phyloP scores from a whole-genome alignment of 106 monocot species.

The Gastrodia elata region DNA sequence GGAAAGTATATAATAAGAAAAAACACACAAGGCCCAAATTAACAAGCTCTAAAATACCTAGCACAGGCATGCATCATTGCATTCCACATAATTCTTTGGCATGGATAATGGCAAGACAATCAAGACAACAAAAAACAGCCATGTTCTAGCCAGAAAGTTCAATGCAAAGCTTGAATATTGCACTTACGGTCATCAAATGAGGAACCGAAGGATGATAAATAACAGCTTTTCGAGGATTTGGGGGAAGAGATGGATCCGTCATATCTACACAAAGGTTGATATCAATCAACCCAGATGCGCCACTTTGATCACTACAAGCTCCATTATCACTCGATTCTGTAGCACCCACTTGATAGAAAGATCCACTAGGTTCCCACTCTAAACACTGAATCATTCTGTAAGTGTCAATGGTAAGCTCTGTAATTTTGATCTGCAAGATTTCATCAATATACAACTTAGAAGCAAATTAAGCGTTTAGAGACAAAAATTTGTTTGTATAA shows the following conservation, averaged over 20 bases:
- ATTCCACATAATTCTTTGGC: background rate
- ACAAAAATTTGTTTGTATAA: background rate
- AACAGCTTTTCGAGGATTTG: slow-evolving; percentile 75
- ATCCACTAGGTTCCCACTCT: slow-evolving; percentile 89
- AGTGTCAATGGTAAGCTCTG: slow-evolving; percentile 86
- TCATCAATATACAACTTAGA: slow-evolving; percentile 2
- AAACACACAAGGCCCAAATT: background rate
- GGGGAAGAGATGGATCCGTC: slow-evolving; percentile 71
- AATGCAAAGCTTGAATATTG: background rate
- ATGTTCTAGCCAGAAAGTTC: background rate
- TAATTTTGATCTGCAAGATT: slow-evolving; percentile 70
- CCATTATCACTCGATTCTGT: slow-evolving; percentile 55
- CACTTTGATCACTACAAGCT: slow-evolving; percentile 65
- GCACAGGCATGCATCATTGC: background rate
- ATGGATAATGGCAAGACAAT: background rate
- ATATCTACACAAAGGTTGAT: slow-evolving; percentile 82
- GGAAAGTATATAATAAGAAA: background rate
- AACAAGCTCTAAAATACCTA: background rate
- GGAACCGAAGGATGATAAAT: slow-evolving; percentile 74
- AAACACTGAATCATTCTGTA: slow-evolving; percentile 89
- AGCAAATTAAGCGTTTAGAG: background rate
- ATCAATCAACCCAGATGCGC: slow-evolving; percentile 74
- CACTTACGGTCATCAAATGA: slow-evolving; percentile 76
- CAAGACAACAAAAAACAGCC: slow-evolving; percentile 4
- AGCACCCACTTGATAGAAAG: slow-evolving; percentile 46